Percentiles rank a stretch among this genome's conserved stretches.
Evolutionary conservation across 805 yeast genomes (phyloP).

Genomic region (Maudiozyma barnettii): DNA sequence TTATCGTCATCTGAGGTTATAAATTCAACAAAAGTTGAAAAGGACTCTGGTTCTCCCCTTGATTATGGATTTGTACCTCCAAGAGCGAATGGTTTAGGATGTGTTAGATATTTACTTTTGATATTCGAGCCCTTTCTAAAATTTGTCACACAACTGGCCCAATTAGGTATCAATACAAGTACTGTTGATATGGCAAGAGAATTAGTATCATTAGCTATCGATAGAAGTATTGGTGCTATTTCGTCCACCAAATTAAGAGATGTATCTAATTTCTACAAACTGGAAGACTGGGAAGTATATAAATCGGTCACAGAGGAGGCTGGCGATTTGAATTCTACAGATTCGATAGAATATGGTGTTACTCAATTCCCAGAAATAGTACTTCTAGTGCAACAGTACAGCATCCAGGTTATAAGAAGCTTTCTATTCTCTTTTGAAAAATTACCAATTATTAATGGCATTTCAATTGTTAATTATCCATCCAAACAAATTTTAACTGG

Average conservation of each 20-base stretch:
- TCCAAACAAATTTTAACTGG: conserved; percentile 31
- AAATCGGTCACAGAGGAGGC: conserved; percentile 14
- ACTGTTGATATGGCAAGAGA: conserved; percentile 32
- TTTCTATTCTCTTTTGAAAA: conserved; percentile 28
- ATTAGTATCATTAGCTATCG: conserved; percentile 31
- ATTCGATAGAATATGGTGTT: conserved; percentile 24
- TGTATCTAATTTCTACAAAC: conserved; percentile 31
- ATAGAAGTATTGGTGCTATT: conserved; percentile 38
- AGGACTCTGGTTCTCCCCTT: conserved; percentile 23
- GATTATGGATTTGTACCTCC: conserved; percentile 56
- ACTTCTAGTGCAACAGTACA: conserved; percentile 25
- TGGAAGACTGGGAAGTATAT: conserved; percentile 34
- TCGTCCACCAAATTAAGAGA: conserved; percentile 46
- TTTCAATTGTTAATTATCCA: conserved; percentile 31
- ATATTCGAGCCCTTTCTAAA: conserved; percentile 37
- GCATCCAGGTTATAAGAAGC: conserved; percentile 28
- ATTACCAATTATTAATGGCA: conserved; percentile 29
- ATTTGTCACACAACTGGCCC: conserved; percentile 36
- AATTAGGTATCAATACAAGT: conserved; percentile 33
- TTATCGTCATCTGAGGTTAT: background rate
- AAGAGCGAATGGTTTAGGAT: conserved; percentile 50
- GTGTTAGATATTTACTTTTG: conserved; percentile 42
- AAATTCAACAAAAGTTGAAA: background rate
- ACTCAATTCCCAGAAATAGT: conserved; percentile 33
- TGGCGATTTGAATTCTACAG: background rate